Evolutionary conservation across 768 basidiomycete species (phyloP), one percentile per base, ranked within the genome.

Genomic region (Gelatoporia subvermispora): DNA sequence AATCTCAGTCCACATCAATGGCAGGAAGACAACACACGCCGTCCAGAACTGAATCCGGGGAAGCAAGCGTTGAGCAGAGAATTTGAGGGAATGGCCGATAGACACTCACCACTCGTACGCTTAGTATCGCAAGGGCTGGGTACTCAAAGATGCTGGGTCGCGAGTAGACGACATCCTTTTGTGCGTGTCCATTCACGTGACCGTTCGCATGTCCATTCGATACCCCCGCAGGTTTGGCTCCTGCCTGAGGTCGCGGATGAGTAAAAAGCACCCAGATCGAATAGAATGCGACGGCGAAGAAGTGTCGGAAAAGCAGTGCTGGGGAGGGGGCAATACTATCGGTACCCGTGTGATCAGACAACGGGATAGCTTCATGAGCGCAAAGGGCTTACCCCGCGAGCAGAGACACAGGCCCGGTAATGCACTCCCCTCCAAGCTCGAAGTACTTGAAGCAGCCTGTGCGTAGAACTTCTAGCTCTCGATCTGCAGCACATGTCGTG

Each of bases 381-480:
- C 24, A 20, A 25, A 3, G 25, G 24, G 70, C 82, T 51, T 60
- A 93, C 92, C 82, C 94, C 15, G 93, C 84, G 10, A 99, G 81
- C 3, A 99, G 76, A 8, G 84, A 85, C 8, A 97, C 93, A 1
- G 96, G 96, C 1, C 88, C 96, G 38, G 79, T 75, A 46, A 97
- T 65, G 56, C 90, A 90, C 57, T 91, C 82, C 1, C 96, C 96
- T 13, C 96, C 96, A 4, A 81, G 76, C 63, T 95, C 92, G 58
- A 99, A 96, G 68, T 98, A 99, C 61, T 91, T 92, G 78, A 99
- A 96, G 67, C 96, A 98, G 0, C 95, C 96, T 2, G 75, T 81
- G 47, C 83, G 74, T 25, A 92, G 76, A 0, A 84, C 77, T 17
- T 66, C 72, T 8, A 89, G 78, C 17, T 71, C 68, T 41, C 82